These are phyloP conservation scores for Boechera divaricarpa DNA, from an alignment of 345 rosid genomes.

Conservation along the genomic window DNA sequence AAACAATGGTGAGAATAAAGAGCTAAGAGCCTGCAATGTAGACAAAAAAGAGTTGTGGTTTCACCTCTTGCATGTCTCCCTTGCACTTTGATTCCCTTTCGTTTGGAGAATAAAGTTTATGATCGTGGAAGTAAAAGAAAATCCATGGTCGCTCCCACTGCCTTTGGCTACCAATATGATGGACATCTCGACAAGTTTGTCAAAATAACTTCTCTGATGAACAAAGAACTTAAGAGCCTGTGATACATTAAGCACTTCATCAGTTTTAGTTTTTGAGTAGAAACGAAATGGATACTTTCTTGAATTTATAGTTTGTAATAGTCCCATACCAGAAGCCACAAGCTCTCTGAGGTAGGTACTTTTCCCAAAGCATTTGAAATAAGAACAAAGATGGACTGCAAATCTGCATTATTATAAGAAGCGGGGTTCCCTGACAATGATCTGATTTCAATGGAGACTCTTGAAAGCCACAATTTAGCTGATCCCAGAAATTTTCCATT, in stretches of 20 bases:
- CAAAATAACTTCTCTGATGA: no score
- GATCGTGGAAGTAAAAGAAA: no score
- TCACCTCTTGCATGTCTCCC: constrained; percentile 58
- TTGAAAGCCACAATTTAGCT: constrained; percentile 59
- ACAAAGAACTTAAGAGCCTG: no score
- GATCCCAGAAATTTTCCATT: constrained; percentile 36
- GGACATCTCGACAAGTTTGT: no score
- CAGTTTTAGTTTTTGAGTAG: not conserved
- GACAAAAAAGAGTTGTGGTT: constrained; percentile 15
- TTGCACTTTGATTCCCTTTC: no score
- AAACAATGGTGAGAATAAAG: not conserved
- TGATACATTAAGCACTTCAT: no score
- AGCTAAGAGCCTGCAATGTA: not conserved
- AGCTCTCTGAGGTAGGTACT: constrained; percentile 48
- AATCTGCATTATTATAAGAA: constrained; percentile 45
- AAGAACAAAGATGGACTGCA: constrained; percentile 54
- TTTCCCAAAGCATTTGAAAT: constrained; percentile 53
- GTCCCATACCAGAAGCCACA: constrained; percentile 75
- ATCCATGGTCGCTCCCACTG: no score
- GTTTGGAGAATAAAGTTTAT: no score
- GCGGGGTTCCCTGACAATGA: not conserved
- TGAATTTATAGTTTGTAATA: not conserved
- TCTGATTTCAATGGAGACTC: constrained; percentile 63
- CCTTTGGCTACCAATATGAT: no score
- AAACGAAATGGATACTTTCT: not conserved